These are phyloP conservation scores for Hyphopichia burtonii DNA, from an alignment of 1,139 yeast genomes.

Conservation along the genomic window DNA sequence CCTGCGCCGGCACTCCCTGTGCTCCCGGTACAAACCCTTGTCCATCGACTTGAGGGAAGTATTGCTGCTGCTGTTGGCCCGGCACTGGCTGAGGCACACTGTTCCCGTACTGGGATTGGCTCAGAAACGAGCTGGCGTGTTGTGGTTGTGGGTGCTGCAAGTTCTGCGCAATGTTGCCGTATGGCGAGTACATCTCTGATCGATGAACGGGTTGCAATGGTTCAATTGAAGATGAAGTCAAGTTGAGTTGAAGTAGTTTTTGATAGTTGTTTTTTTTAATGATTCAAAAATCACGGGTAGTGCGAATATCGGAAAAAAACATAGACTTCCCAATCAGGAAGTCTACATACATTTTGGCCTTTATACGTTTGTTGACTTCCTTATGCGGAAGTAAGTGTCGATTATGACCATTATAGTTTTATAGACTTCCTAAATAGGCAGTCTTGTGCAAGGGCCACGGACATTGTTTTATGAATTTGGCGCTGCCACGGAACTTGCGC, in stretches of 20 bases:
- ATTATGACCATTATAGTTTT: no score
- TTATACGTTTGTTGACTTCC: neutral
- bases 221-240: neutral
- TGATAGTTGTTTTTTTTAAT: neutral
- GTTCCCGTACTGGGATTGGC: neutral
- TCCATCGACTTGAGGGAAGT: slow-evolving; percentile 5
- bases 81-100: slow-evolving; percentile 31
- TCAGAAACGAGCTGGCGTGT: slow-evolving; percentile 13
- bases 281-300: neutral
- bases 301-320: neutral
- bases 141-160: slow-evolving; percentile 39
- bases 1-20: no score
- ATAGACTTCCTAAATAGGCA: no score
- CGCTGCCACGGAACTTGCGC: no score
- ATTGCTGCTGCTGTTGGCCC: slow-evolving; percentile 17
- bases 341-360: no score
- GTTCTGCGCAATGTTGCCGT: slow-evolving; percentile 10
- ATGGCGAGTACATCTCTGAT: slow-evolving; percentile 6
- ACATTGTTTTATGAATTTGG: no score
- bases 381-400: neutral
- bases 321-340: neutral
- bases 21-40: no score
- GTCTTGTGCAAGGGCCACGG: no score
- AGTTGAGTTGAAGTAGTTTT: neutral
- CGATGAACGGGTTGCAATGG: neutral